Evolutionary conservation across 2,329 filamentous ascomycete species (phyloP).

Genomic region (Colletotrichum euphorbiae): DNA sequence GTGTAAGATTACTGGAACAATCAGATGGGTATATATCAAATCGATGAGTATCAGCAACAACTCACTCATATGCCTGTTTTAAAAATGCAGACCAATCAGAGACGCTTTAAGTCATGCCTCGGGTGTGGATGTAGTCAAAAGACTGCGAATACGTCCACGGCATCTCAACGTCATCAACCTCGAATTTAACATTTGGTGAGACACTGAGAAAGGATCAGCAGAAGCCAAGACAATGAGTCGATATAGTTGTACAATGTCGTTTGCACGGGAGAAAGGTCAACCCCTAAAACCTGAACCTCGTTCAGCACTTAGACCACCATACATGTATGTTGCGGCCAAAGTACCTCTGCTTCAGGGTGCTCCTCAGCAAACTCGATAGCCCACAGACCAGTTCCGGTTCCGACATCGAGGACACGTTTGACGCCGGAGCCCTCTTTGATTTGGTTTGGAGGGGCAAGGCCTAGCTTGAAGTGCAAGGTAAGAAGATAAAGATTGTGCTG

Average conservation of each 20-base stretch:
- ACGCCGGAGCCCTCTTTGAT: constrained; percentile 23
- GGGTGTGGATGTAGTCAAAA: constrained; percentile 50
- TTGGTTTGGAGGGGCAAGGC: constrained; percentile 43
- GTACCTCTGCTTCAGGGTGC: constrained; percentile 43
- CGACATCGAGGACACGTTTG: constrained; percentile 39
- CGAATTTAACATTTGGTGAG: constrained; percentile 44
- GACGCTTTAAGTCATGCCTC: constrained; percentile 48
- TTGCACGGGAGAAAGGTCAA: constrained; percentile 50
- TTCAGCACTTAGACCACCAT: not conserved
- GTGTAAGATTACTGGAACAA: constrained; percentile 28
- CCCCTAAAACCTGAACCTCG: constrained; percentile 41
- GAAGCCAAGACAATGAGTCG: not conserved
- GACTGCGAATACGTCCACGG: constrained; percentile 37
- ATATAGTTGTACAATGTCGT: constrained; percentile 42
- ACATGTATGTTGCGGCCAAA: not conserved
- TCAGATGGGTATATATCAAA: not conserved
- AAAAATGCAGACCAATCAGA: constrained; percentile 41
- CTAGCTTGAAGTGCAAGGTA: constrained; percentile 48
- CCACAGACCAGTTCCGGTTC: constrained; percentile 33
- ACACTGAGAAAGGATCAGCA: constrained; percentile 37
- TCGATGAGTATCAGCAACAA: not conserved
- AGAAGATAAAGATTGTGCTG: constrained; percentile 51
- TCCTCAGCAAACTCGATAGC: constrained; percentile 42
- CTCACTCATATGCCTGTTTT: constrained; percentile 40
- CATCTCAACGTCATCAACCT: constrained; percentile 43